These are phyloP conservation scores for Sugiyamaella grinbergsii DNA, from an alignment of 1,139 yeast species.

Conservation along the genomic window DNA sequence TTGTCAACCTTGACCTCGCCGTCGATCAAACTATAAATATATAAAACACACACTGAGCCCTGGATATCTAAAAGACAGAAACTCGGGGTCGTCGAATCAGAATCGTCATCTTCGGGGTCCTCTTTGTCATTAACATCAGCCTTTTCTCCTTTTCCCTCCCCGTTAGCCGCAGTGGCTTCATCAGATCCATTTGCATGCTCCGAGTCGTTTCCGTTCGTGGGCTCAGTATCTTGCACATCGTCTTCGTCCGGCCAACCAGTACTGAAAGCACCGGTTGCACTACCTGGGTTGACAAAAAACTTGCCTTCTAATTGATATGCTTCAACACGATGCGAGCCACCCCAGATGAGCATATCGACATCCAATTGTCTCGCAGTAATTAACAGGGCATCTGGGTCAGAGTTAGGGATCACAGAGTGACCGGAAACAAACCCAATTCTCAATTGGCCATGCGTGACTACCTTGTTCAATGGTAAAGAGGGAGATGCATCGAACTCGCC, in stretches of 20 bases:
- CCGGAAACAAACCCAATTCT: conserved; percentile 87
- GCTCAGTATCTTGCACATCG: conserved; percentile 36
- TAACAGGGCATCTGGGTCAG: conserved; percentile 81
- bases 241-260: conserved; percentile 51
- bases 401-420: conserved; percentile 76
- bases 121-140: conserved; percentile 36
- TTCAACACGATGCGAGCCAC: conserved; percentile 92
- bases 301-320: conserved; percentile 92
- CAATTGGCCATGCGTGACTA: conserved; percentile 68
- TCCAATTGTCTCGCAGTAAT: conserved; percentile 87
- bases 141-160: conserved; percentile 29
- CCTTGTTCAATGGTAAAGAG: conserved; percentile 61
- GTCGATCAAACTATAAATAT: conserved; percentile 77
- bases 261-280: conserved; percentile 88
- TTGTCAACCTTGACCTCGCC: conserved; percentile 92
- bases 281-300: conserved; percentile 92
- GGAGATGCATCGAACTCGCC: conserved; percentile 67
- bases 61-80: conserved; percentile 86
- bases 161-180: conserved; percentile 33
- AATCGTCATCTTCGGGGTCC: conserved; percentile 31
- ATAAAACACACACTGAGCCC: conserved; percentile 73
- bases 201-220: conserved; percentile 35
- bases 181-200: conserved; percentile 33
- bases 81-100: conserved; percentile 60
- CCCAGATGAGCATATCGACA: conserved; percentile 91